These are phyloP conservation scores for Isoetes taiwanensis DNA, from an alignment of 75 land plant species.

Conservation along the genomic window DNA sequence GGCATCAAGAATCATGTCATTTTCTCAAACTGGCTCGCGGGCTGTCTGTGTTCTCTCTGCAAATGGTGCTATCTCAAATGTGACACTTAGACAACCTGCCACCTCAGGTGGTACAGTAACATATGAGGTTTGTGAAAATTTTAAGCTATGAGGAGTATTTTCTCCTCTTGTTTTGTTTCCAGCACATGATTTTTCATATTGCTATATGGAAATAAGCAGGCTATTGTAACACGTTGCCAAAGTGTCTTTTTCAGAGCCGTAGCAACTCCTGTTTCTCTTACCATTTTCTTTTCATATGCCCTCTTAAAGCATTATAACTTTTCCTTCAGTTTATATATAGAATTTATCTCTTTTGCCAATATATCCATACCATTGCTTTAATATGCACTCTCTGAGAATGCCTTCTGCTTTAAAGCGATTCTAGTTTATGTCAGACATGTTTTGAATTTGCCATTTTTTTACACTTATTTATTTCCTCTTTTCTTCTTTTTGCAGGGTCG, in stretches of 20 bases:
- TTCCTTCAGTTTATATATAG: too few relatives aligned
- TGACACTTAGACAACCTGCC: conserved; percentile 67
- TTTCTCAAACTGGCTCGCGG: conserved; percentile 70
- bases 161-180: too few relatives aligned
- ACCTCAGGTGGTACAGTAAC: conserved; percentile 79
- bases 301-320: too few relatives aligned
- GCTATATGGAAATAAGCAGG: too few relatives aligned
- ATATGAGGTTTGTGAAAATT: conserved; percentile 52
- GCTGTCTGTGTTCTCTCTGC: conserved; percentile 81
- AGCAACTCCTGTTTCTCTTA: too few relatives aligned
- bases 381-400: neutral
- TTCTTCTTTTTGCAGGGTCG: conserved; percentile 43
- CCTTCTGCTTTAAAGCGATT: neutral
- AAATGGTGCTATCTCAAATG: conserved; percentile 83
- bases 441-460: neutral
- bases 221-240: too few relatives aligned
- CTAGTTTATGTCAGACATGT: too few relatives aligned
- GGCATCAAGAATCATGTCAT: conserved; percentile 62
- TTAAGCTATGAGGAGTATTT: too few relatives aligned
- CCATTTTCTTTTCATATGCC: too few relatives aligned
- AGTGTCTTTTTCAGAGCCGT: too few relatives aligned
- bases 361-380: neutral
- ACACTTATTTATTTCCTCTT: neutral
- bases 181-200: too few relatives aligned
- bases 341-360: neutral